A percentile compares a stretch with the other conserved stretches of the same genome.
These are phyloP conservation scores for Verticillium dahliae DNA, from an alignment of 2,329 filamentous ascomycete species.

Conservation along the genomic window DNA sequence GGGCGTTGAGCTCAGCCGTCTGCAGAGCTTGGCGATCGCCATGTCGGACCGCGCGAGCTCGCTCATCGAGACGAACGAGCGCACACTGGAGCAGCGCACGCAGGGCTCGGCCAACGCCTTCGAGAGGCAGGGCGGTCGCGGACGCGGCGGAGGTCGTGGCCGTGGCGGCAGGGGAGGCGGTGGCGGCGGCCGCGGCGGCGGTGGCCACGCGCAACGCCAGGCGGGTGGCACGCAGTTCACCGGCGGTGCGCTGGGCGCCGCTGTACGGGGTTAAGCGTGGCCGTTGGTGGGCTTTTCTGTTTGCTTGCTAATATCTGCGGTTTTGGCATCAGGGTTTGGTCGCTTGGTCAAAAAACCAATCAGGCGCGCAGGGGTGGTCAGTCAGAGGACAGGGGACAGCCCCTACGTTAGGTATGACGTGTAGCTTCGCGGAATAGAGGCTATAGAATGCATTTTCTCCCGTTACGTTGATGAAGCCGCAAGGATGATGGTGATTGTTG, in stretches of 20 bases:
- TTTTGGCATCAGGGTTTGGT: slow-evolving; percentile 13
- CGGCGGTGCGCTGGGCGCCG: slow-evolving; percentile 69
- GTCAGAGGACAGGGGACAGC: not conserved
- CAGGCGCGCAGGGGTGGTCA: slow-evolving; percentile 8
- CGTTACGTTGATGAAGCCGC: too few species aligned
- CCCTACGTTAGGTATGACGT: slow-evolving; percentile 7
- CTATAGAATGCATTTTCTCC: slow-evolving; percentile 8
- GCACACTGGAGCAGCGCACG: slow-evolving; percentile 92
- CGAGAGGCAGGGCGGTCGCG: slow-evolving; percentile 80
- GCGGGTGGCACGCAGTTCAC: slow-evolving; percentile 74
- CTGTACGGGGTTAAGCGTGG: slow-evolving; percentile 48
- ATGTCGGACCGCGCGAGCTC: slow-evolving; percentile 93
- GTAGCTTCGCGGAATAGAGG: slow-evolving; percentile 15
- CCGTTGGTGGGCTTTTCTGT: slow-evolving; percentile 1
- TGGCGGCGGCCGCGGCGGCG: slow-evolving; percentile 51
- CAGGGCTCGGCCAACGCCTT: slow-evolving; percentile 94
- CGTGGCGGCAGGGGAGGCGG: slow-evolving; percentile 56
- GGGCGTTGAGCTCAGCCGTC: slow-evolving; percentile 92
- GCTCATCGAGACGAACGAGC: slow-evolving; percentile 95
- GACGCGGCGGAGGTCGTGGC: slow-evolving; percentile 58
- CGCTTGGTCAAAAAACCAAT: slow-evolving; percentile 13
- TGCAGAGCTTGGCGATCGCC: slow-evolving; percentile 91
- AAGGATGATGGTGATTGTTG: too few species aligned
- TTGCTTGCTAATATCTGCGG: slow-evolving; percentile 10
- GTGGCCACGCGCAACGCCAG: slow-evolving; percentile 57